These are phyloP conservation scores for Talaromyces proteolyticus DNA, from an alignment of 495 filamentous ascomycete species.

Conservation along the genomic window DNA sequence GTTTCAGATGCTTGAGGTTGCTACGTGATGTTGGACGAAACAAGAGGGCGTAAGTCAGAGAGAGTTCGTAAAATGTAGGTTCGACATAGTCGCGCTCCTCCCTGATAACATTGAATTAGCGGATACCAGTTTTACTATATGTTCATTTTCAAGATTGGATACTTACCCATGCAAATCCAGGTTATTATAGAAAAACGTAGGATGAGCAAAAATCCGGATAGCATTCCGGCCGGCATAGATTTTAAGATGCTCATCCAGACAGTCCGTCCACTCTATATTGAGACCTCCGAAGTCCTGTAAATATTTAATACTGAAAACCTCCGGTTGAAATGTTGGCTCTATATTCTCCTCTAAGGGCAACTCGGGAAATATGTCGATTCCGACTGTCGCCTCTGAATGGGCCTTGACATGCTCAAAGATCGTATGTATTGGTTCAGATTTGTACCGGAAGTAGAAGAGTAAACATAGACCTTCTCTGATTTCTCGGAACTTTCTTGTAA, in stretches of 20 bases:
- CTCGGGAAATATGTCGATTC: conserved; percentile 1
- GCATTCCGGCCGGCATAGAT: conserved; percentile 2
- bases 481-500: conserved; percentile 1
- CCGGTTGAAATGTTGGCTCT: neutral
- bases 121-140: neutral
- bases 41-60: conserved; percentile 2
- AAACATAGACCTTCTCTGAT: conserved; percentile 1
- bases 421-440: neutral
- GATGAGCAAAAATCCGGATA: conserved; percentile 6
- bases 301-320: neutral
- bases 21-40: conserved; percentile 2
- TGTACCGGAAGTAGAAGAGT: conserved; percentile 1
- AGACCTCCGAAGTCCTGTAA: neutral
- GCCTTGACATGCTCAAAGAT: neutral
- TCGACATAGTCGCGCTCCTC: conserved; percentile 1
- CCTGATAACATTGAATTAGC: conserved; percentile 1
- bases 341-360: conserved; percentile 1
- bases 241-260: conserved; percentile 4
- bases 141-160: neutral
- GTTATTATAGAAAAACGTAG: conserved; percentile 4
- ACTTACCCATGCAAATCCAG: conserved; percentile 5
- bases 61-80: conserved; percentile 1
- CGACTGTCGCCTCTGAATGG: neutral
- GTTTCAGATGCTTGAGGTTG: neutral
- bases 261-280: conserved; percentile 5